Evolutionary conservation across 352 stramenopile genomes (phyloP), one percentile per base, ranked within the genome.

Genomic region (Pythium pyrilobum): DNA sequence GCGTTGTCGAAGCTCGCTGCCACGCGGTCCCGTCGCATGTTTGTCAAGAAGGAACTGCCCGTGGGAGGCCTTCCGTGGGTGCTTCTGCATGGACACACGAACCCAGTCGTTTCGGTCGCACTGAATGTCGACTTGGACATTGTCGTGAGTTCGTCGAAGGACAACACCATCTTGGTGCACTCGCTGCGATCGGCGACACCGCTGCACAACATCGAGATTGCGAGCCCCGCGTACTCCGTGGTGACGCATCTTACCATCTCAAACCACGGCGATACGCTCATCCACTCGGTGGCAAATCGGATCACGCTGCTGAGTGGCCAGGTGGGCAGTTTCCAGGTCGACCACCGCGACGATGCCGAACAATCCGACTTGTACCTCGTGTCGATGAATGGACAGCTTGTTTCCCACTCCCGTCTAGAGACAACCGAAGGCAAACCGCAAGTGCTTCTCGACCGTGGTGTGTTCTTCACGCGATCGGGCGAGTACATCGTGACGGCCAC

Each of bases 101-200:
- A 66, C 39, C 82, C 82, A 24, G 82, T 93, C 4, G 78, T 89
- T n/a, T 69, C 77, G 18, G 82, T 93, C 12, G 74, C 80, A 8
- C 64, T 93, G 5, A 89, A 93, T 49, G 82, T 92, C 13, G 78
- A 92, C 43, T 52, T 94, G 15, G 83, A 94, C 49, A 72, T 92
- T 21, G 83, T 94, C 8, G 79, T 87, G 28, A 94, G 83, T 52
- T 81, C 80, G 7, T 89, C 78, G 4, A 84, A 78, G 56, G 68
- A 87, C 45, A 89, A 89, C 57, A 81, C 72, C 21, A 64, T 92
- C 29, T 48, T 94, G 12, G 61, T 94, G 20, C 83, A 94, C 44
- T 89, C 83, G 36, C 68, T 94, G 5, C 78, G 83, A 28, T 74
- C 74, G 9, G 81, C 80, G 15, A 88, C 71, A 12, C 80, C 82